Conservation (phyloP, 2,329 filamentous ascomycete species). For the Pseudogymnoascus sp. region DNA sequence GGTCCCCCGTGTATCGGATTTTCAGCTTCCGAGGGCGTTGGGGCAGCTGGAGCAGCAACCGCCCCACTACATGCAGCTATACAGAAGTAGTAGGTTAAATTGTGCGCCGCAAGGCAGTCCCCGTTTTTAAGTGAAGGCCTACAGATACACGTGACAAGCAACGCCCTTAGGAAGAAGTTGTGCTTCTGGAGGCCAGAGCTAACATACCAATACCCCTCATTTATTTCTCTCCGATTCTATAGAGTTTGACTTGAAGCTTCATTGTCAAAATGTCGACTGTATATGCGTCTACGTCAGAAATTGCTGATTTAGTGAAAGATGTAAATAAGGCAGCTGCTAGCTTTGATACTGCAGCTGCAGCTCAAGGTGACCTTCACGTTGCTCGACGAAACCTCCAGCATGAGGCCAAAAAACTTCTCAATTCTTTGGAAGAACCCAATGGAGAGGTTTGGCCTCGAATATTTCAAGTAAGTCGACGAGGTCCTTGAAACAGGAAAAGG, state of each 20-base stretch:
- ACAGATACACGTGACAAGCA: neutral
- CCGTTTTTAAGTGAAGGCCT: neutral
- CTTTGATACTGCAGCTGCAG: conserved; percentile 12
- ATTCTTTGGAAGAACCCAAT: conserved; percentile 20
- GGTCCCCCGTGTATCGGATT: neutral
- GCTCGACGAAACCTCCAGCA: conserved; percentile 19
- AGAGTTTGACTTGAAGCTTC: neutral
- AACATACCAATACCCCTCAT: neutral
- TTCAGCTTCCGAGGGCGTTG: neutral
- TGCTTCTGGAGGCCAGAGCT: neutral
- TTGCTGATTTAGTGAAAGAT: conserved; percentile 15
- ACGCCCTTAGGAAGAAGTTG: neutral
- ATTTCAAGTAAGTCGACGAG: conserved; percentile 15
- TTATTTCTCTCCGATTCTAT: neutral
- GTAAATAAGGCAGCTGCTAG: conserved; percentile 15
- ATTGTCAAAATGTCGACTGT: conserved; percentile 14
- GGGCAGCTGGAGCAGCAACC: neutral
- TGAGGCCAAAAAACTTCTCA: conserved; percentile 18
- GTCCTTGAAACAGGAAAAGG: neutral
- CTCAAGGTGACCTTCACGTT: conserved; percentile 11
- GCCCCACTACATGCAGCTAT: neutral
- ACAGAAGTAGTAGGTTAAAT: neutral
- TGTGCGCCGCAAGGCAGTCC: neutral
- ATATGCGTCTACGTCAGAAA: conserved; percentile 13
- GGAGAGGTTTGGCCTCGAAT: conserved; percentile 20